phyloP scores from a whole-genome alignment of 495 filamentous ascomycete genomes.

The Chaetomium cochliodes region DNA sequence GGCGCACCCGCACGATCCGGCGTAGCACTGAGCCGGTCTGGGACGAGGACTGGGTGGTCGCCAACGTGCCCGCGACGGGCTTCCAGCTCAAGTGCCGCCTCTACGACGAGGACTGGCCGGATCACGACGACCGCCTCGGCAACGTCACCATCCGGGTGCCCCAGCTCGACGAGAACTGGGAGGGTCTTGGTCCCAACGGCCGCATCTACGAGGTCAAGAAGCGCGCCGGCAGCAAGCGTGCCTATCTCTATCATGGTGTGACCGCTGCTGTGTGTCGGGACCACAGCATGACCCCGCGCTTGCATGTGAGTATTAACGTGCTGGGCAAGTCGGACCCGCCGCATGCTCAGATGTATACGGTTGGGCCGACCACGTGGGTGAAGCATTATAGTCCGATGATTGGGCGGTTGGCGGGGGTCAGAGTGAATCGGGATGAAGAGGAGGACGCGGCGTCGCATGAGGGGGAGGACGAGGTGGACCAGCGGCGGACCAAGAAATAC shows the following conservation, averaged over 20 bases:
- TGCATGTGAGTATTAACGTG: slow-evolving; percentile 69
- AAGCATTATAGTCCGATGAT: slow-evolving; percentile 89
- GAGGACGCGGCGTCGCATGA: slow-evolving; percentile 39
- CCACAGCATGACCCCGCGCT: slow-evolving; percentile 51
- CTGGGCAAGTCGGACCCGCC: slow-evolving; percentile 72
- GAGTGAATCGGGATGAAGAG: slow-evolving; percentile 53
- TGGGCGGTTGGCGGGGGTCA: slow-evolving; percentile 74
- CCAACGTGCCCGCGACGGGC: slow-evolving; percentile 75
- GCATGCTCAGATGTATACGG: slow-evolving; percentile 75
- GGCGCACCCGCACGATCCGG: slow-evolving; percentile 73
- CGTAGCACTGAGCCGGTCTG: slow-evolving; percentile 70
- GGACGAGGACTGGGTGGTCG: slow-evolving; percentile 83
- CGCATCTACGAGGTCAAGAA: slow-evolving; percentile 73
- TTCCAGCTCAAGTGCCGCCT: slow-evolving; percentile 77
- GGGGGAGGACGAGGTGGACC: slow-evolving; percentile 19
- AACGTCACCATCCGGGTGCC: slow-evolving; percentile 68
- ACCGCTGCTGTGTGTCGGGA: slow-evolving; percentile 54
- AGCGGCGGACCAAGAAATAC: slow-evolving; percentile 62
- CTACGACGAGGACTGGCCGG: slow-evolving; percentile 83
- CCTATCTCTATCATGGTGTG: slow-evolving; percentile 68
- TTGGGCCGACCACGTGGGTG: slow-evolving; percentile 72
- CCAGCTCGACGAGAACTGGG: slow-evolving; percentile 61
- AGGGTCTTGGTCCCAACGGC: slow-evolving; percentile 57
- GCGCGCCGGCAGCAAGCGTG: slow-evolving; percentile 78
- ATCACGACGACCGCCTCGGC: slow-evolving; percentile 85